A percentile compares a stretch with the other conserved stretches of the same genome.
phyloP scores from a whole-genome alignment of 495 filamentous ascomycete genomes.

The Aspergillus bertholletiae region DNA sequence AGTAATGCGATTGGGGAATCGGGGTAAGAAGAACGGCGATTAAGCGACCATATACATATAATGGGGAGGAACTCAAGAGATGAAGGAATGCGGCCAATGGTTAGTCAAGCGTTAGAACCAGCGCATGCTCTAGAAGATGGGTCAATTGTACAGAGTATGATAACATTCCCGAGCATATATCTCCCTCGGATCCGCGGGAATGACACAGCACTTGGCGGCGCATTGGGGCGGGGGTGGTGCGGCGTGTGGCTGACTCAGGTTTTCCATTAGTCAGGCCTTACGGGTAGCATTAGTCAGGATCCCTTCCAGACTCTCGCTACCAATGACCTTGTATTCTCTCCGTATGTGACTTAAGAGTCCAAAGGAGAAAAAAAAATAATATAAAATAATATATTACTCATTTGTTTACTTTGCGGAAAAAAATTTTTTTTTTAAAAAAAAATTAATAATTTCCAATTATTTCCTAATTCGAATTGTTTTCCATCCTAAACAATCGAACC shows the following conservation, averaged over 20 bases:
- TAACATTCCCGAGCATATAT: background rate
- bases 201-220: too few species aligned
- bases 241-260: background rate
- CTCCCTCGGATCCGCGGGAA: background rate
- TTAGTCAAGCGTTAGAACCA: background rate
- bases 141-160: background rate
- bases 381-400: too few species aligned
- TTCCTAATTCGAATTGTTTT: too few species aligned
- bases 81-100: background rate
- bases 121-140: background rate
- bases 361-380: too few species aligned
- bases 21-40: background rate
- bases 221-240: background rate
- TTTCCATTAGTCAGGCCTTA: background rate
- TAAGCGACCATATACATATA: background rate
- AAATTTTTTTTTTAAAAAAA: too few species aligned
- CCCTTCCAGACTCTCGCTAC: background rate
- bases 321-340: background rate
- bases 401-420: too few species aligned
- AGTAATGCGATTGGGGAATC: conserved; percentile 1
- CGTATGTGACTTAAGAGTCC: too few species aligned
- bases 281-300: background rate
- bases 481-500: too few species aligned
- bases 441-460: too few species aligned
- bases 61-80: background rate